Percentiles rank a stretch among this genome's conserved stretches.
Evolutionary conservation across 2,329 filamentous ascomycete genomes (phyloP).

Genomic region (Hypoxylon sp.): DNA sequence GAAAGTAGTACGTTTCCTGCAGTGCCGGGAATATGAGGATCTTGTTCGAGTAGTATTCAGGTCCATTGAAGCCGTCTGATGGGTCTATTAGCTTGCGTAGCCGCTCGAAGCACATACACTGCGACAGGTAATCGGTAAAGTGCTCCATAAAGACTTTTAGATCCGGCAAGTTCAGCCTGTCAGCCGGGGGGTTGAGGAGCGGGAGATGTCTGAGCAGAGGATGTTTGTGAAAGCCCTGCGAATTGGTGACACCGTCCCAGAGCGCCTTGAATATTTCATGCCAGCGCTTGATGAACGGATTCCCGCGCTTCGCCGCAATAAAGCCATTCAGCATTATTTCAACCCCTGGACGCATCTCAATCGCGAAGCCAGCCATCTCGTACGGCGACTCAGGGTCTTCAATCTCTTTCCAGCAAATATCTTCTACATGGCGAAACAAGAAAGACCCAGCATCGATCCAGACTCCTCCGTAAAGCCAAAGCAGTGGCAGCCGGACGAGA

Average conservation of each 20-base stretch:
- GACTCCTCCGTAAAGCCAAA: constrained; percentile 58
- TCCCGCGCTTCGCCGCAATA: constrained; percentile 57
- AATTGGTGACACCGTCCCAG: constrained; percentile 53
- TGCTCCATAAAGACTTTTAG: constrained; percentile 45
- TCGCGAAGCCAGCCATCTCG: constrained; percentile 50
- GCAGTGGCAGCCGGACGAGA: constrained; percentile 58
- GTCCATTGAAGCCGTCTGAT: constrained; percentile 52
- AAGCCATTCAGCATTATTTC: constrained; percentile 57
- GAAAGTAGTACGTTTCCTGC: constrained; percentile 50
- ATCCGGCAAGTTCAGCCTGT: constrained; percentile 44
- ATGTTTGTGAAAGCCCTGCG: constrained; percentile 51
- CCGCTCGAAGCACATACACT: constrained; percentile 50
- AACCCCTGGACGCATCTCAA: constrained; percentile 47
- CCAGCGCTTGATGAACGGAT: constrained; percentile 60
- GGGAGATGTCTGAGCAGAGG: constrained; percentile 50
- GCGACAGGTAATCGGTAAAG: constrained; percentile 51
- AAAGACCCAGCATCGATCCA: constrained; percentile 60
- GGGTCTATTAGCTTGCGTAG: constrained; percentile 54
- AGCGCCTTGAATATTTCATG: constrained; percentile 54
- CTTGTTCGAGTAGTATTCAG: constrained; percentile 52
- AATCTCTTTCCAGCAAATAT: constrained; percentile 58
- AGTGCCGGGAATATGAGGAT: constrained; percentile 51
- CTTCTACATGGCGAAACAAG: constrained; percentile 56
- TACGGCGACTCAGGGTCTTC: constrained; percentile 53
- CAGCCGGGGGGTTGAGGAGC: constrained; percentile 44